Evolutionary conservation across 2,329 filamentous ascomycete species (phyloP).

Genomic region (Curvularia sp.): DNA sequence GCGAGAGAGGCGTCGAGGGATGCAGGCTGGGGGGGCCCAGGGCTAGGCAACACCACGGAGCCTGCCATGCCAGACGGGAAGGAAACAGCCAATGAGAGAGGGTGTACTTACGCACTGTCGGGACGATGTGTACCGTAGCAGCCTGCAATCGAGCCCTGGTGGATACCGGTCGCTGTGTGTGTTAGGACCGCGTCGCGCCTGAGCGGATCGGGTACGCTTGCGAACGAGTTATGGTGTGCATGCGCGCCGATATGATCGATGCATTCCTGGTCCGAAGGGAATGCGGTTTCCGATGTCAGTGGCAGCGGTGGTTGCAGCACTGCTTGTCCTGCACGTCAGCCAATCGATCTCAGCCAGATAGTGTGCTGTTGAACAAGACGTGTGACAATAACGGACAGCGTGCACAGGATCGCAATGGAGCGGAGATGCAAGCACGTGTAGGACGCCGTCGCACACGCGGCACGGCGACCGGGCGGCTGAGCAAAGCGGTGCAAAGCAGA

Average conservation of each 20-base stretch:
- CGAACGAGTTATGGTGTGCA: constrained; percentile 56
- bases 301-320: constrained; percentile 54
- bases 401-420: constrained; percentile 42
- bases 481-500: constrained; percentile 44
- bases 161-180: constrained; percentile 55
- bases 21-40: constrained; percentile 45
- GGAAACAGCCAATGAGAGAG: constrained; percentile 50
- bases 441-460: constrained; percentile 45
- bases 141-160: constrained; percentile 57
- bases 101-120: constrained; percentile 63
- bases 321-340: constrained; percentile 53
- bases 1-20: constrained; percentile 47
- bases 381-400: constrained; percentile 51
- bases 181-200: constrained; percentile 60
- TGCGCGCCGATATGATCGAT: constrained; percentile 55
- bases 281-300: constrained; percentile 53
- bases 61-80: constrained; percentile 43
- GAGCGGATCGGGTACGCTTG: constrained; percentile 57
- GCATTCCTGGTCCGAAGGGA: constrained; percentile 56
- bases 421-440: constrained; percentile 38
- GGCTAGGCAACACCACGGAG: constrained; percentile 50
- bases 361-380: constrained; percentile 43
- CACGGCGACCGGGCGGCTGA: constrained; percentile 47
- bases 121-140: constrained; percentile 62
- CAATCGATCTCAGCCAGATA: constrained; percentile 43